Evolutionary conservation across 495 filamentous ascomycete species (phyloP).

Genomic region (Podospora conica): DNA sequence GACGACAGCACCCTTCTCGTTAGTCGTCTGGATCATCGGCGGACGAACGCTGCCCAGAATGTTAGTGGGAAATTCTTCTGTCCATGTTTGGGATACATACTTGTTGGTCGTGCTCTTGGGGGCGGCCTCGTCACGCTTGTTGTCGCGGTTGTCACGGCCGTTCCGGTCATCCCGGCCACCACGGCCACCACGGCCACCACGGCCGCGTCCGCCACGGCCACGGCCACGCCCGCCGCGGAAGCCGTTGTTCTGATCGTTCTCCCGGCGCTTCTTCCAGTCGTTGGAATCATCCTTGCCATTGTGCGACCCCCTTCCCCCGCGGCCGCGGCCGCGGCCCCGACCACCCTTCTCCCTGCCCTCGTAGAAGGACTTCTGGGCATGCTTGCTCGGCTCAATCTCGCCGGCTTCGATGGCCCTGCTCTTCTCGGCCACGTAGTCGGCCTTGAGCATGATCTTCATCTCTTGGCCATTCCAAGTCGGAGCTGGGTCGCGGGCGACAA

Average conservation of each 20-base stretch:
- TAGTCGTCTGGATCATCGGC: slow-evolving; percentile 23
- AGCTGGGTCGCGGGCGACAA: slow-evolving; percentile 71
- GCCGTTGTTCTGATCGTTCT: slow-evolving; percentile 55
- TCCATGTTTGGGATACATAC: slow-evolving; percentile 13
- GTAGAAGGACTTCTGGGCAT: slow-evolving; percentile 23
- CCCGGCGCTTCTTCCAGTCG: slow-evolving; percentile 64
- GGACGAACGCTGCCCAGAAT: slow-evolving; percentile 18
- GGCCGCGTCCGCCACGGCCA: slow-evolving; percentile 37
- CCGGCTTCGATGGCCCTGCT: slow-evolving; percentile 67
- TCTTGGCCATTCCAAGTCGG: slow-evolving; percentile 72
- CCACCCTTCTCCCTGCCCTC: slow-evolving; percentile 34
- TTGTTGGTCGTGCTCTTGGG: slow-evolving; percentile 17
- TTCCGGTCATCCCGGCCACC: background rate
- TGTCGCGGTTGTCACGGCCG: slow-evolving; percentile 26
- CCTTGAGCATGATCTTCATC: slow-evolving; percentile 75
- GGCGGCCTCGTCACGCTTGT: slow-evolving; percentile 11
- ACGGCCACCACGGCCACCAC: slow-evolving; percentile 33
- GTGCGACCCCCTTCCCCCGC: slow-evolving; percentile 26
- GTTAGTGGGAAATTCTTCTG: slow-evolving; percentile 17
- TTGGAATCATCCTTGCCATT: slow-evolving; percentile 40
- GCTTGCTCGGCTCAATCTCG: slow-evolving; percentile 49
- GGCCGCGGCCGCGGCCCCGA: slow-evolving; percentile 29
- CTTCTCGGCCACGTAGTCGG: slow-evolving; percentile 78
- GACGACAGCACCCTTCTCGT: slow-evolving; percentile 28
- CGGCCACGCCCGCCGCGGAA: slow-evolving; percentile 38